Percentiles rank a stretch among this genome's conserved stretches.
Evolutionary conservation across 768 basidiomycete genomes (phyloP).

Genomic region (Kwoniella dendrophila): DNA sequence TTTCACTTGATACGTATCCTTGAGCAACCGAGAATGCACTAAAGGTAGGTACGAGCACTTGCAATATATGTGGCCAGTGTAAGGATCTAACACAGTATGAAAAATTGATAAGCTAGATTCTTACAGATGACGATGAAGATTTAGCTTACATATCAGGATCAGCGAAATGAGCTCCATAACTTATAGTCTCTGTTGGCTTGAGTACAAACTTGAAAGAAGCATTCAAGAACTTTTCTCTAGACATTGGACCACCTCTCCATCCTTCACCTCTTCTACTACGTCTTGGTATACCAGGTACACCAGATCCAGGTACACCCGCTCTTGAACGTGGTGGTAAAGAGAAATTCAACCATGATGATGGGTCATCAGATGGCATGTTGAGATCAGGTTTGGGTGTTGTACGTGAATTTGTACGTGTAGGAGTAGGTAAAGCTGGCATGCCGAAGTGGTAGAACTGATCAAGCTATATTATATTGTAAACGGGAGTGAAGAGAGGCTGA

Average conservation of each 20-base stretch:
- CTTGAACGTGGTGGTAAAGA: conserved; percentile 80
- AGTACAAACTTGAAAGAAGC: conserved; percentile 95
- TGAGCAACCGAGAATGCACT: conserved; percentile 71
- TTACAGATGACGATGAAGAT: background rate
- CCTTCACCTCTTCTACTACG: conserved; percentile 69
- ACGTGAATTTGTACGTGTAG: background rate
- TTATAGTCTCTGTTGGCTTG: conserved; percentile 74
- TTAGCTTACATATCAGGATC: conserved; percentile 87
- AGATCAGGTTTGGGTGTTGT: conserved; percentile 16
- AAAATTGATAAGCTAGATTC: background rate
- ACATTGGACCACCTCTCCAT: conserved; percentile 71
- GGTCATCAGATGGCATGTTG: conserved; percentile 28
- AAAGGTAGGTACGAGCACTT: conserved; percentile 85
- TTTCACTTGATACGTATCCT: conserved; percentile 46
- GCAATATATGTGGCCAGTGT: conserved; percentile 93
- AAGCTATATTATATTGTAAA: background rate
- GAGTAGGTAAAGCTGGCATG: conserved; percentile 20
- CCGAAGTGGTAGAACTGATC: background rate
- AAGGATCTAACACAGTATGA: conserved; percentile 67
- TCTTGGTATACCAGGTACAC: conserved; percentile 60
- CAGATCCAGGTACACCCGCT: conserved; percentile 44
- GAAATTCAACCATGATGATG: conserved; percentile 72
- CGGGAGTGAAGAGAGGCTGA: background rate
- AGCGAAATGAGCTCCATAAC: conserved; percentile 89
- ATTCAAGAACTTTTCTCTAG: conserved; percentile 93